Conservation (phyloP, 805 yeast genomes). For the Pichia deserticola region DNA sequence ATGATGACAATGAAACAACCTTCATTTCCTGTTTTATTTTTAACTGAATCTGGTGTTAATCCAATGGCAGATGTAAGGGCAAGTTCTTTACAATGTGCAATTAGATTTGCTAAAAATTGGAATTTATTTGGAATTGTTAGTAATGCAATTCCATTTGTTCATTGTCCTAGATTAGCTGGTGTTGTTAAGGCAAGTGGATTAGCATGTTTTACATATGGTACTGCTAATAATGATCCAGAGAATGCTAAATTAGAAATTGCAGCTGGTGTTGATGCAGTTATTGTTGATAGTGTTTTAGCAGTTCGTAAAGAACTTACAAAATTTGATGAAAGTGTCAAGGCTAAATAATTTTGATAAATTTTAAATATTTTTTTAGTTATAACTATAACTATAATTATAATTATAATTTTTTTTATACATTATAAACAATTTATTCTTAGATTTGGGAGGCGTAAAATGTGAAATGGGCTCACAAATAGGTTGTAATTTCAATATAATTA, state of each 20-base stretch:
- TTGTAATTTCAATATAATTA: no score
- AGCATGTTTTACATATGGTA: slow-evolving; percentile 90
- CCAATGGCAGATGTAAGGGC: slow-evolving; percentile 89
- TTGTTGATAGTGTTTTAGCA: slow-evolving; percentile 89
- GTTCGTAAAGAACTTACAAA: slow-evolving; percentile 71
- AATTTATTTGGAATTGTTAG: slow-evolving; percentile 85
- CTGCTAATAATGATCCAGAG: slow-evolving; percentile 75
- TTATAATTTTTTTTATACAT: no score
- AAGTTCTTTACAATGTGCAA: slow-evolving; percentile 80
- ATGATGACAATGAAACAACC: slow-evolving; percentile 88
- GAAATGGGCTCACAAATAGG: no score
- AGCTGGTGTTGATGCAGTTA: slow-evolving; percentile 98
- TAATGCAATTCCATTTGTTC: slow-evolving; percentile 79
- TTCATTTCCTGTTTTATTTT: slow-evolving; percentile 79
- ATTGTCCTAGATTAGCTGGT: slow-evolving; percentile 80
- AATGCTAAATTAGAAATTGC: slow-evolving; percentile 78
- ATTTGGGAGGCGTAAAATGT: no score
- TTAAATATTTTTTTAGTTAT: neutral
- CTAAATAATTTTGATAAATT: neutral
- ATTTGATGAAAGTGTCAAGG: slow-evolving; percentile 13
- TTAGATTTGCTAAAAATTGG: slow-evolving; percentile 87
- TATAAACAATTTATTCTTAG: no score
- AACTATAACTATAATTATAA: no score
- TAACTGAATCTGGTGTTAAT: slow-evolving; percentile 82
- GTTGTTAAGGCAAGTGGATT: slow-evolving; percentile 89